Conservation (phyloP, 1,139 yeast genomes). For the Entelexis sorbosivorans region DNA sequence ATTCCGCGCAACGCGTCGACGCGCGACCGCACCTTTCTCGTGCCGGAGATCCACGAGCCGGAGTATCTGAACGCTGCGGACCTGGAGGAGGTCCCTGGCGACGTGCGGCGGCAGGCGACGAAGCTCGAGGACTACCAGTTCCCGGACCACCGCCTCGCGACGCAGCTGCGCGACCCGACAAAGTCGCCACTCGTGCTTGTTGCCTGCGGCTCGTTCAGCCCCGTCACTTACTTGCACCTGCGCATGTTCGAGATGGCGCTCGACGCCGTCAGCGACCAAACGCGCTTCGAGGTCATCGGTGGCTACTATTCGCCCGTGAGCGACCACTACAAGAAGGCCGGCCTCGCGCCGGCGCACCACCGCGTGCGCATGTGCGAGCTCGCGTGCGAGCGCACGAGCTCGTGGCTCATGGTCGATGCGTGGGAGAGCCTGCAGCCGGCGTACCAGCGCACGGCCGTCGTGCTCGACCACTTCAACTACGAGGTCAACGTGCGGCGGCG, state of each 20-base stretch:
- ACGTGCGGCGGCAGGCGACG: constrained; percentile 77
- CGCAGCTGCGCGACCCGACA: constrained; percentile 56
- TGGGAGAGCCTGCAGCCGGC: constrained; percentile 93
- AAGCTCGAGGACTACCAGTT: constrained; percentile 56
- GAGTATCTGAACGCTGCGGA: constrained; percentile 57
- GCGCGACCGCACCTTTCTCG: constrained; percentile 22
- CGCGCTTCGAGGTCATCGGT: constrained; percentile 88
- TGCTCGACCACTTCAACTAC: constrained; percentile 89
- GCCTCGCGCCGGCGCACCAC: constrained; percentile 77
- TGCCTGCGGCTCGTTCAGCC: constrained; percentile 96
- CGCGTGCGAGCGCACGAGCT: constrained; percentile 92
- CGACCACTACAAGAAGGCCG: constrained; percentile 86
- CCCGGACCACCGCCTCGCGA: constrained; percentile 77
- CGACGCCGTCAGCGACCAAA: constrained; percentile 86
- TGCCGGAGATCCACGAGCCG: constrained; percentile 30
- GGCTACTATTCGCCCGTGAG: constrained; percentile 97
- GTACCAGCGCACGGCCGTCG: constrained; percentile 90
- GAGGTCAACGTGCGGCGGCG: constrained; percentile 85
- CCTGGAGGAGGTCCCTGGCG: constrained; percentile 92
- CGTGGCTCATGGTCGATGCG: constrained; percentile 98
- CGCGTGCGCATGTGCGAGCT: constrained; percentile 96
- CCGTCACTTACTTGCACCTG: constrained; percentile 83
- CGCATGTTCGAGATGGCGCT: constrained; percentile 98
- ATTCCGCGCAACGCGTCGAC: constrained; percentile 20
- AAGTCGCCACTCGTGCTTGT: constrained; percentile 87